phyloP scores from a whole-genome alignment of 1,284 basidiomycete species.

The Meripilus lineatus region DNA sequence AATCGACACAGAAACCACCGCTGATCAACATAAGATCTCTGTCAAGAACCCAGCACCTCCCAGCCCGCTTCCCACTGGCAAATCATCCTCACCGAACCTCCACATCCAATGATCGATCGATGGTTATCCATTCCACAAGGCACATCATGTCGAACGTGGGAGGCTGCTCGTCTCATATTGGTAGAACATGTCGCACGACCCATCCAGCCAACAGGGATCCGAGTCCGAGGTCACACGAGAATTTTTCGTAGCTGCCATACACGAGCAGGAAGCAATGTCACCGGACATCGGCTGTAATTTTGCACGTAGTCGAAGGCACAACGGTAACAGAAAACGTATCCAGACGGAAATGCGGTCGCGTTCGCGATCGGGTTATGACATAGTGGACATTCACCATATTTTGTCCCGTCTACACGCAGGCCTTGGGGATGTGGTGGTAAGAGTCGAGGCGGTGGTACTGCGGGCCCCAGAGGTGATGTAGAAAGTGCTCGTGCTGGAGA shows the following conservation, averaged over 20 bases:
- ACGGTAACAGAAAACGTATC: constrained; percentile 95
- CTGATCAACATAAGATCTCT: no score
- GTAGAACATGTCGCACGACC: no score
- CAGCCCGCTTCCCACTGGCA: no score
- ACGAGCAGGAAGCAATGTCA: constrained; percentile 73
- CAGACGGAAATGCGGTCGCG: constrained; percentile 86
- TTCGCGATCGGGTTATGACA: constrained; percentile 79
- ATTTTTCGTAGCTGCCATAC: constrained; percentile 88
- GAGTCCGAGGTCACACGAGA: constrained; percentile 63
- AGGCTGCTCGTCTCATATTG: no score
- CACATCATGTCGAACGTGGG: constrained; percentile 1
- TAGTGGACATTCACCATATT: constrained; percentile 82
- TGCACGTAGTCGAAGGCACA: constrained; percentile 87
- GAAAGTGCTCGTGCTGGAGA: constrained; percentile 77
- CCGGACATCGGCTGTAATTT: constrained; percentile 77
- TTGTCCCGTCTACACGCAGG: constrained; percentile 49
- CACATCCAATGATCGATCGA: no score
- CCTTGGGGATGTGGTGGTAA: constrained; percentile 70
- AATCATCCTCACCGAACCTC: no score
- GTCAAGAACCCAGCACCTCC: no score
- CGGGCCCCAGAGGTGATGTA: constrained; percentile 55
- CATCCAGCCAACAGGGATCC: no score
- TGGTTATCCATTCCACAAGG: background rate
- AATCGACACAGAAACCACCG: no score
- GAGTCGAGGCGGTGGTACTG: constrained; percentile 71